Base-by-base conservation (phyloP, 1,139 yeast genomes). In the Candida dubliniensis region DNA sequence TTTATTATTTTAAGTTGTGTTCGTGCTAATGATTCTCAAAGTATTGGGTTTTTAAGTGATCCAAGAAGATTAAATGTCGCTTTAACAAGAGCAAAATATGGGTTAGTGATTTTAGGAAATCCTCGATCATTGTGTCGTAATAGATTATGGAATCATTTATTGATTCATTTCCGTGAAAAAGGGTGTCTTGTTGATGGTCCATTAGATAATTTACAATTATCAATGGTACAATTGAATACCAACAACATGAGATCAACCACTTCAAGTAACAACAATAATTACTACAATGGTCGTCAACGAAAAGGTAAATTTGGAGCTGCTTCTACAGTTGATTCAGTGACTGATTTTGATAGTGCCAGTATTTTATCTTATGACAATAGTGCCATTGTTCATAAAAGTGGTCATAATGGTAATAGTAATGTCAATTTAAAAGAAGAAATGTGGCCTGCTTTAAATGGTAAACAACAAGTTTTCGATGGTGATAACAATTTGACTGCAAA, bases 171-270 rank as follows among this genome's bases (percentile, higher is more conserved):
- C 67, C 76, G 96, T 63, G 95, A 87, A 57, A 80, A 79, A 51
- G 96, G 96, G 1, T 86, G 95, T 63, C 72, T 91, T 40, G 97
- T 91, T 29, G 97, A 91, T 62, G 98, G 98, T n/a, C 82, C 90
- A 2, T 71, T 91, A 54, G 93, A 86, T 48, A 86, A 83, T 55
- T 73, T 91, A 50, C 95, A 86, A 59, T 70, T 86, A 38, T 83
- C 88, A 46, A 76, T 81, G 57, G 83, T 87, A 24, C 90, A 81
- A 53, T 69, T 86, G 51, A 55, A 57, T 37, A 49, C 47, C 36
- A 39, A 47, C 23, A 36, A 43, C 18, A 25, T 36, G 1, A 40
- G 9, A n/a, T 4, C 36, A 25, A 31, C 36, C 38, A 25, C 31
- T 25, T 25, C 34, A 27, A 39, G 27, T 25, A 38, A 35, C 31